Conservation (phyloP, 1,284 basidiomycete species). For the Sanghuangporus baumii region DNA sequence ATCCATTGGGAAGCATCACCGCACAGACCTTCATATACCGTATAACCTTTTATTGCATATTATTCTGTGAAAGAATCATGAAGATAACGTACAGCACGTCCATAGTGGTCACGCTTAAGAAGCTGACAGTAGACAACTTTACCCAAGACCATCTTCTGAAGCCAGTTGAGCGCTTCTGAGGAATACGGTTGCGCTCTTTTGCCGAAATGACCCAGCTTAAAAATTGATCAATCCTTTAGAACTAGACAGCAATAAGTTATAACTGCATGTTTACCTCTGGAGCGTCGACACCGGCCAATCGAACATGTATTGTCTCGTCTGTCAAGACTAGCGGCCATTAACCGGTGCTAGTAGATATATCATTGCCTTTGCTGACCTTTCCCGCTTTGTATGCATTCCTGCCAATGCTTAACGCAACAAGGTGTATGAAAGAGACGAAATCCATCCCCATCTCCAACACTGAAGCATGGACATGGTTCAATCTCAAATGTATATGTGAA, state of each 20-base stretch:
- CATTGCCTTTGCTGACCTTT: conserved; percentile 45
- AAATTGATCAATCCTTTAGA: background rate
- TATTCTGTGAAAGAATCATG: background rate
- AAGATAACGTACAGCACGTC: conserved; percentile 56
- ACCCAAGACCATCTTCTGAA: conserved; percentile 53
- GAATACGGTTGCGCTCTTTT: conserved; percentile 68
- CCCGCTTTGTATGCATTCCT: conserved; percentile 46
- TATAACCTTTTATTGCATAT: background rate
- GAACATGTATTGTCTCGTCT: conserved; percentile 75
- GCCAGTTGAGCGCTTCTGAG: conserved; percentile 67
- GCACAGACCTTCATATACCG: conserved; percentile 56
- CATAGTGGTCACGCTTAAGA: conserved; percentile 75
- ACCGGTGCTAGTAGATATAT: background rate
- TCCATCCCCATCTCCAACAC: conserved; percentile 80
- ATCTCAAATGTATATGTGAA: background rate
- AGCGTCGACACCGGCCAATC: conserved; percentile 85
- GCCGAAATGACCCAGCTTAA: conserved; percentile 73
- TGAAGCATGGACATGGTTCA: conserved; percentile 25
- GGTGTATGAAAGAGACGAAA: conserved; percentile 85
- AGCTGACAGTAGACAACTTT: conserved; percentile 64
- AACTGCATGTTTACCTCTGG: conserved; percentile 57
- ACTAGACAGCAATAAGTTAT: background rate
- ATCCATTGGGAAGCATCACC: conserved; percentile 41
- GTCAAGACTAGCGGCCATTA: conserved; percentile 49
- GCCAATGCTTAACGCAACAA: conserved; percentile 61